phyloP scores from a whole-genome alignment of 78 protist species.

The Emiliania huxleyi region DNA sequence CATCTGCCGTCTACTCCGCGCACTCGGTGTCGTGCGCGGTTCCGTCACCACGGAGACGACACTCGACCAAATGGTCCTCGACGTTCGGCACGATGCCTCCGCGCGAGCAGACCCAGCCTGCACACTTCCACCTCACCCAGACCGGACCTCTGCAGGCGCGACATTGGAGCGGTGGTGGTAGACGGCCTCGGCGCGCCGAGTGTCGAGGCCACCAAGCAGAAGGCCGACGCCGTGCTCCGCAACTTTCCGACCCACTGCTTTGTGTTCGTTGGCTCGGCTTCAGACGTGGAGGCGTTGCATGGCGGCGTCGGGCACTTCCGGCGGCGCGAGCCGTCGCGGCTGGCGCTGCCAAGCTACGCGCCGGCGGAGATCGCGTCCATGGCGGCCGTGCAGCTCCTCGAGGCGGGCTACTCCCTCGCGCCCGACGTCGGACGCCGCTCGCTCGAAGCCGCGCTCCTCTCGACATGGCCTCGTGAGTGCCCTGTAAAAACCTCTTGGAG shows the following conservation, averaged over 20 bases:
- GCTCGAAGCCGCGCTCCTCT: background rate
- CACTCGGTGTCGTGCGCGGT: background rate
- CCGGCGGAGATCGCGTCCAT: background rate
- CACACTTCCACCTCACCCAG: too few relatives aligned
- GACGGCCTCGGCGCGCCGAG: background rate
- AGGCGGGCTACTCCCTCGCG: background rate
- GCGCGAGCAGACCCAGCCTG: too few relatives aligned
- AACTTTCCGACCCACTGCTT: background rate
- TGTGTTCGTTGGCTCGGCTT: background rate
- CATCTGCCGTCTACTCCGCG: background rate
- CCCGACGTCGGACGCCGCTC: background rate
- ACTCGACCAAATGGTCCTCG: background rate
- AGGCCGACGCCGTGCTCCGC: background rate
- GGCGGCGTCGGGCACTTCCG: slow-evolving; percentile 1
- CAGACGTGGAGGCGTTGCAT: background rate
- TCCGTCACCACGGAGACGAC: background rate
- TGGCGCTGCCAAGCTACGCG: background rate
- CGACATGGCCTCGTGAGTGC: too few relatives aligned
- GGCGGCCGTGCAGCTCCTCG: background rate
- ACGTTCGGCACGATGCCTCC: too few relatives aligned
- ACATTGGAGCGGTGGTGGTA: background rate
- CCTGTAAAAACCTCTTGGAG: too few relatives aligned
- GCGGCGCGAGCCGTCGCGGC: background rate
- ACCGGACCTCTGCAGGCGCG: too few relatives aligned
- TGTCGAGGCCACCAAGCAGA: background rate